A percentile compares a stretch with the other conserved stretches of the same genome.
phyloP scores from a whole-genome alignment of 2,329 filamentous ascomycete species.

The Diaporthe sp. region DNA sequence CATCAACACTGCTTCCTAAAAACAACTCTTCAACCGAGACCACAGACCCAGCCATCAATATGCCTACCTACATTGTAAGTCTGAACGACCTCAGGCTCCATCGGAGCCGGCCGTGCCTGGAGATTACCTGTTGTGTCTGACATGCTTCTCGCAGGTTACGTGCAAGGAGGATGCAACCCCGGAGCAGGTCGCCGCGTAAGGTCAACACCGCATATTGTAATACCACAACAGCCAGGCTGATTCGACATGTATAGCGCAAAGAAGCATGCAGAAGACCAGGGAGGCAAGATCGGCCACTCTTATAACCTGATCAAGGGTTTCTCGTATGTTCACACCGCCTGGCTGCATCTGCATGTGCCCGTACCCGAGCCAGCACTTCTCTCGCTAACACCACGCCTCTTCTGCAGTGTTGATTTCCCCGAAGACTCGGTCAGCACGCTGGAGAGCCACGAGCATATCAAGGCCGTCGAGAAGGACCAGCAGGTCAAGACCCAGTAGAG shows the following conservation, averaged over 20 bases:
- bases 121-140: background rate
- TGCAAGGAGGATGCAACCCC: constrained; percentile 71
- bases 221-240: background rate
- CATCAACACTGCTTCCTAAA: background rate
- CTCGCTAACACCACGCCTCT: background rate
- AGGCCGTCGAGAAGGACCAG: constrained; percentile 78
- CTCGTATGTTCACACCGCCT: constrained; percentile 71
- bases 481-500: constrained; percentile 79
- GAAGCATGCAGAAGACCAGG: constrained; percentile 77
- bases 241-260: constrained; percentile 69
- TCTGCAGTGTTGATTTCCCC: constrained; percentile 61
- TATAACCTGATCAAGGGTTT: constrained; percentile 90
- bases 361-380: background rate
- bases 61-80: constrained; percentile 68
- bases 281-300: constrained; percentile 86
- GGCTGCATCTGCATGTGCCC: background rate
- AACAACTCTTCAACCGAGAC: background rate
- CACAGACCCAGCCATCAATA: constrained; percentile 44
- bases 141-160: constrained; percentile 71
- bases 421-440: constrained; percentile 73
- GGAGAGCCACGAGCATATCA: constrained; percentile 75
- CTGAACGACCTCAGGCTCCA: background rate
- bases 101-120: background rate
- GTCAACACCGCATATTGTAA: background rate
- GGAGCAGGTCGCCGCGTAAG: constrained; percentile 36